A percentile compares a stretch with the other conserved stretches of the same genome.
Conservation (phyloP, 768 basidiomycete genomes). For the Suillus paluster region DNA sequence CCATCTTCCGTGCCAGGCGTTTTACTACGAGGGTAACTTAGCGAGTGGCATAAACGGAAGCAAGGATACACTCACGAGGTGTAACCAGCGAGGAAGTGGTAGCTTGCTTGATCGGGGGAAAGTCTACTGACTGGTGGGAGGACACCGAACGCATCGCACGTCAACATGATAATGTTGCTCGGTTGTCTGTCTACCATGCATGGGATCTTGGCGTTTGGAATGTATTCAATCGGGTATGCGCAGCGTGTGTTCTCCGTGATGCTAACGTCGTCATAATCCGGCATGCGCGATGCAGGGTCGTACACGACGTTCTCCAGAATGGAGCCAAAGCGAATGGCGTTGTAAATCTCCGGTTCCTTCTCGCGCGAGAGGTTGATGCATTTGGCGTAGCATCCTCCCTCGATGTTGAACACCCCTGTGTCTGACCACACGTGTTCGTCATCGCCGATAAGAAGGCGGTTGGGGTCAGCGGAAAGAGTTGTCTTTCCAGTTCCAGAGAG, state of each 20-base stretch:
- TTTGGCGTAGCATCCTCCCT: conserved; percentile 99
- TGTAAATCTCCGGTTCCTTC: conserved; percentile 98
- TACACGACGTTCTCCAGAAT: conserved; percentile 99
- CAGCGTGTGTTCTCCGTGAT: conserved; percentile 99
- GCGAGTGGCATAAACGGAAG: conserved; percentile 17
- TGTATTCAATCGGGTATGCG: conserved; percentile 98
- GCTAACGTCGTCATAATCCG: conserved; percentile 95
- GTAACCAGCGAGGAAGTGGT: conserved; percentile 97
- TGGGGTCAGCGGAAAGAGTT: conserved; percentile 95
- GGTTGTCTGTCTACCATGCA: conserved; percentile 88
- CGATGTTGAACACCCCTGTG: conserved; percentile 99
- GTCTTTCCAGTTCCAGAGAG: conserved; percentile 99
- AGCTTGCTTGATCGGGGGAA: conserved; percentile 93
- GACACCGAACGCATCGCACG: conserved; percentile 98
- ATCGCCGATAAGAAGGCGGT: conserved; percentile 93
- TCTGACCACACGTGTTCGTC: conserved; percentile 99
- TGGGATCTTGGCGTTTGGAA: conserved; percentile 93
- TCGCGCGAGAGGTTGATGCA: conserved; percentile 94
- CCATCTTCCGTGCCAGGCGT: conserved; percentile 99
- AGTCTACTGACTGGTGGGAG: conserved; percentile 94
- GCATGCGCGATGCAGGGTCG: conserved; percentile 76
- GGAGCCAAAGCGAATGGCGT: conserved; percentile 92
- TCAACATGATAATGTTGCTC: conserved; percentile 94
- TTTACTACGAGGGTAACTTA: conserved; percentile 56
- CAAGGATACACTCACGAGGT: conserved; percentile 65